phyloP scores from a whole-genome alignment of 805 yeast species.

The Candida pini region DNA sequence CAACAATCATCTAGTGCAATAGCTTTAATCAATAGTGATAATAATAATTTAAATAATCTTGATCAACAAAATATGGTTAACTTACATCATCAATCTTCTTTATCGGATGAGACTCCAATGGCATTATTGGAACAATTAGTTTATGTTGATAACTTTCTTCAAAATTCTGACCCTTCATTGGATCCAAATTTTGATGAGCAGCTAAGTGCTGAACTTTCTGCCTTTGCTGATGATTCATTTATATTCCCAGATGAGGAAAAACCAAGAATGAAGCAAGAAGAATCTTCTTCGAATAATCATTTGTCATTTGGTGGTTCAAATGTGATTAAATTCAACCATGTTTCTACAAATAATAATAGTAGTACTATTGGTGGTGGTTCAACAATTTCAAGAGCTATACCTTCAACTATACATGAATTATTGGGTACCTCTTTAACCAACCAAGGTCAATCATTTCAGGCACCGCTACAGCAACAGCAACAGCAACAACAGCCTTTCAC shows the following conservation, averaged over 20 bases:
- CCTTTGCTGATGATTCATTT: slow-evolving; percentile 77
- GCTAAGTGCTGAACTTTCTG: slow-evolving; percentile 62
- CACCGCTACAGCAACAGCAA: too few relatives aligned
- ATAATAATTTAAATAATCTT: too few relatives aligned
- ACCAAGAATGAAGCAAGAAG: slow-evolving; percentile 31
- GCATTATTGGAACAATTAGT: slow-evolving; percentile 70
- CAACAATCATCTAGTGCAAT: too few relatives aligned
- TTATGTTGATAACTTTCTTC: slow-evolving; percentile 72
- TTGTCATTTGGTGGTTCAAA: slow-evolving; percentile 3
- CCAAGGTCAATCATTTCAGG: too few relatives aligned
- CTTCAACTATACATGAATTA: slow-evolving; percentile 29
- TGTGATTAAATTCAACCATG: slow-evolving; percentile 3
- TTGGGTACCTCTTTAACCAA: too few relatives aligned
- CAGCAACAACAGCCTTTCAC: slow-evolving; percentile 5
- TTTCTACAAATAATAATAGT: slow-evolving; percentile 3
- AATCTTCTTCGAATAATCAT: slow-evolving; percentile 3
- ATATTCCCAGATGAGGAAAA: slow-evolving; percentile 81
- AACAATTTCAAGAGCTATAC: slow-evolving; percentile 17
- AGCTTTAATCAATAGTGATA: too few relatives aligned
- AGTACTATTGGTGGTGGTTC: too few relatives aligned
- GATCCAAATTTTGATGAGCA: slow-evolving; percentile 45
- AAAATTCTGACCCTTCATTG: slow-evolving; percentile 31
- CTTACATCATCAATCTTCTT: slow-evolving; percentile 2
- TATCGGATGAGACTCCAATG: slow-evolving; percentile 31
- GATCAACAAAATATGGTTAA: not conserved